phyloP scores from a whole-genome alignment of 306 rosid species.

The Rubus parviflorus region DNA sequence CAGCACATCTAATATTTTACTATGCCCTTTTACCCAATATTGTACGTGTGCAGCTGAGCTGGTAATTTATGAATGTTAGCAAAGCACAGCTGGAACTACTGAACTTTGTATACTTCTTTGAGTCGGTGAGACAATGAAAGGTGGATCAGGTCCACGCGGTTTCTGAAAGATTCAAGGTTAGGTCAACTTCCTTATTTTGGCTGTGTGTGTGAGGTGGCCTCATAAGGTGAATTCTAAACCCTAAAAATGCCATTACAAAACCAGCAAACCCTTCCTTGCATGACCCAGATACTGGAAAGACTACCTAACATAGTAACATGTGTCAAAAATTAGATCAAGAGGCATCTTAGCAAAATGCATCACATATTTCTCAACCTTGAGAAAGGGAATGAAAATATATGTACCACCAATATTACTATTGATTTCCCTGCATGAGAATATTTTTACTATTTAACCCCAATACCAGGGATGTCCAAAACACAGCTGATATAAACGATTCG shows the following conservation, averaged over 20 bases:
- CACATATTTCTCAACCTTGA: background rate
- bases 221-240: background rate
- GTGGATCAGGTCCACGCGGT: constrained; percentile 35
- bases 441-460: background rate
- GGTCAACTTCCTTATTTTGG: constrained; percentile 29
- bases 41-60: background rate
- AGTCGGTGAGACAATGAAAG: constrained; percentile 9
- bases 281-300: background rate
- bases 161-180: constrained; percentile 13
- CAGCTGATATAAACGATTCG: background rate
- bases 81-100: constrained; percentile 23
- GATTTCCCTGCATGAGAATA: background rate
- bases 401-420: background rate
- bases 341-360: background rate
- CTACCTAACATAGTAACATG: background rate
- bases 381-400: background rate
- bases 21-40: background rate
- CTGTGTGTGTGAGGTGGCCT: background rate
- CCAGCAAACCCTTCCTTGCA: background rate
- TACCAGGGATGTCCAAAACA: background rate
- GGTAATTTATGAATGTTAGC: background rate
- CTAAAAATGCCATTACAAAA: background rate
- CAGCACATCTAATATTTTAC: background rate
- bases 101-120: background rate
- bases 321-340: background rate